phyloP scores from a whole-genome alignment of 495 filamentous ascomycete species.

The Mytilinidion resinicola region DNA sequence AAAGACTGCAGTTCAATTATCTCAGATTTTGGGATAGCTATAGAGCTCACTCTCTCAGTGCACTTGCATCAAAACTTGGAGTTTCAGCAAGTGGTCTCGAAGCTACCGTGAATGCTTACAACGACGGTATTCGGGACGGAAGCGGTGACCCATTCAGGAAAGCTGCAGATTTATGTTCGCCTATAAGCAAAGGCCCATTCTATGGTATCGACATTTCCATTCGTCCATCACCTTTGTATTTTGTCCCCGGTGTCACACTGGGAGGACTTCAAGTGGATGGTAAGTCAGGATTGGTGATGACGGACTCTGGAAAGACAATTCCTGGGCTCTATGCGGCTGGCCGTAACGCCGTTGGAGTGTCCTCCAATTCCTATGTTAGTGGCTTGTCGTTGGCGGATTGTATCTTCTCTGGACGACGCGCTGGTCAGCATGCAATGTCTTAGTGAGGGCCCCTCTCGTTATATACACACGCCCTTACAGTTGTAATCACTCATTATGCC shows the following conservation, averaged over 20 bases:
- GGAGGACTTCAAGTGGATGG: too few relatives aligned
- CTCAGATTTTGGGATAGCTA: neutral
- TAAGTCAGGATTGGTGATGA: too few relatives aligned
- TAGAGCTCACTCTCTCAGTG: neutral
- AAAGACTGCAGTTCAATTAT: neutral
- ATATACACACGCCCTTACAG: too few relatives aligned
- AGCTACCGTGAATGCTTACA: neutral
- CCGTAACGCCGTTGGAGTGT: neutral
- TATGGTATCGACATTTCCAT: too few relatives aligned
- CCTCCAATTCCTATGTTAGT: neutral
- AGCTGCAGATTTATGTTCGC: neutral
- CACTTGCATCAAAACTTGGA: neutral
- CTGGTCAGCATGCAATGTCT: neutral
- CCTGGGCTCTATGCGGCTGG: neutral
- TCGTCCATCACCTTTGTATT: too few relatives aligned
- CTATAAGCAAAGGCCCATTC: too few relatives aligned
- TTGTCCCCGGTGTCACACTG: too few relatives aligned
- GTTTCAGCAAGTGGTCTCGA: neutral
- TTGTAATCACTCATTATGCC: too few relatives aligned
- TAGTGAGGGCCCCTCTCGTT: too few relatives aligned
- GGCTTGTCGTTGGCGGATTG: neutral
- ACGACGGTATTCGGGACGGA: neutral
- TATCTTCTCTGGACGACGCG: neutral
- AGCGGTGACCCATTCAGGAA: neutral
- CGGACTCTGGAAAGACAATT: too few relatives aligned